Evolutionary conservation across 2,329 filamentous ascomycete genomes (phyloP).

Genomic region (Cladophialophora exuberans): DNA sequence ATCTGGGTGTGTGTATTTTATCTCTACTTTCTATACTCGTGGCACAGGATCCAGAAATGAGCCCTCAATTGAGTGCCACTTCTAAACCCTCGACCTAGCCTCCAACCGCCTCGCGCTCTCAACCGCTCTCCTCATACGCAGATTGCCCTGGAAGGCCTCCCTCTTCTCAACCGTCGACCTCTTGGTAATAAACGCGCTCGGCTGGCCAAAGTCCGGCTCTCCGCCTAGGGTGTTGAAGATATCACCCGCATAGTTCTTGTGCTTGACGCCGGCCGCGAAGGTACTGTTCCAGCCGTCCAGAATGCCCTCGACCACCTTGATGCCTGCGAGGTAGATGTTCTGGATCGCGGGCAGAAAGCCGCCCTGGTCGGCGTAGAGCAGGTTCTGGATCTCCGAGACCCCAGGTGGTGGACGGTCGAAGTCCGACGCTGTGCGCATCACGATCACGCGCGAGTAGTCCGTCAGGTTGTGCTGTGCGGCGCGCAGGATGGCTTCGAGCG

Average conservation of each 20-base stretch:
- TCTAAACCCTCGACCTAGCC: background rate
- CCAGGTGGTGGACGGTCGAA: conserved; percentile 71
- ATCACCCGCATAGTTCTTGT: conserved; percentile 70
- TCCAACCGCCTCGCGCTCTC: conserved; percentile 12
- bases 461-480: conserved; percentile 59
- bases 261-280: conserved; percentile 60
- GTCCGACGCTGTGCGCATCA: conserved; percentile 71
- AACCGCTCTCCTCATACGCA: conserved; percentile 24
- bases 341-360: conserved; percentile 65
- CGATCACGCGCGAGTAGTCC: conserved; percentile 68
- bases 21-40: background rate
- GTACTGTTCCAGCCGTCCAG: conserved; percentile 62
- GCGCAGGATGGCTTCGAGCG: conserved; percentile 67
- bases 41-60: background rate
- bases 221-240: conserved; percentile 72
- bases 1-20: too few species aligned
- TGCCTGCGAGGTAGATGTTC: conserved; percentile 69
- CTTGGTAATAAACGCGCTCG: conserved; percentile 19
- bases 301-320: conserved; percentile 68
- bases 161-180: conserved; percentile 38
- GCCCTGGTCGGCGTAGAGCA: conserved; percentile 64
- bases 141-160: conserved; percentile 38
- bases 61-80: background rate
- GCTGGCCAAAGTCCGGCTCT: conserved; percentile 64
- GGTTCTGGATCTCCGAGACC: conserved; percentile 60